These are phyloP conservation scores for Striga asiatica DNA, from an alignment of 257 asterid species.

Conservation along the genomic window DNA sequence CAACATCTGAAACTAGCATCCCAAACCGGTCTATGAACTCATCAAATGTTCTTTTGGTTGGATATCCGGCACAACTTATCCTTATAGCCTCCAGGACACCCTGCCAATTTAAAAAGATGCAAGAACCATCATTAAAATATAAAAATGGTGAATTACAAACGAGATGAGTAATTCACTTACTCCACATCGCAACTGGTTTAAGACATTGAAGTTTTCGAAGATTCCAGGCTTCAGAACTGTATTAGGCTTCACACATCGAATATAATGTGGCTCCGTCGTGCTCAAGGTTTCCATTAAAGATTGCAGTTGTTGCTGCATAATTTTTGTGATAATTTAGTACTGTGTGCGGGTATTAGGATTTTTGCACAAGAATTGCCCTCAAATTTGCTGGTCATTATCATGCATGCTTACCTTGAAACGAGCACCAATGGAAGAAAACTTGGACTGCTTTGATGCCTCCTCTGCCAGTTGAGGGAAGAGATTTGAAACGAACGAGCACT, in stretches of 20 bases:
- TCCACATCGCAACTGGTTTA: conserved; percentile 89
- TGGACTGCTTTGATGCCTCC: conserved; percentile 77
- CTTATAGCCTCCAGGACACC: conserved; percentile 97
- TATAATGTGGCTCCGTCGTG: conserved; percentile 94
- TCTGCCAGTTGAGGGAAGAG: conserved; percentile 73
- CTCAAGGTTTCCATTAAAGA: conserved; percentile 83
- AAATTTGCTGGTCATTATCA: not conserved
- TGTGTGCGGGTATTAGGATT: conserved; percentile 6
- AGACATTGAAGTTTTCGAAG: conserved; percentile 77
- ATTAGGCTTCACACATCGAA: conserved; percentile 96
- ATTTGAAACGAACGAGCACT: conserved; percentile 62
- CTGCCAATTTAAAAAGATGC: conserved; percentile 31
- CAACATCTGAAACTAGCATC: conserved; percentile 67
- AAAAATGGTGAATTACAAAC: not conserved
- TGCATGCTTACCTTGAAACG: conserved; percentile 76
- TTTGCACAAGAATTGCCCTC: not conserved
- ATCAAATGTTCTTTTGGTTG: conserved; percentile 82
- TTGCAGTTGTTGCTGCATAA: conserved; percentile 89
- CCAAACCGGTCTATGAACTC: conserved; percentile 96
- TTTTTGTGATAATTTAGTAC: conserved; percentile 13
- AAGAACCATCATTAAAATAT: no score
- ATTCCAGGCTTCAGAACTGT: conserved; percentile 85
- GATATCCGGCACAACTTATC: conserved; percentile 96
- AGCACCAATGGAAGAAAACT: conserved; percentile 88
- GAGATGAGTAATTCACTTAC: conserved; percentile 35